Base-by-base conservation (phyloP, 257 asterid species). In the Fraxinus americana region DNA sequence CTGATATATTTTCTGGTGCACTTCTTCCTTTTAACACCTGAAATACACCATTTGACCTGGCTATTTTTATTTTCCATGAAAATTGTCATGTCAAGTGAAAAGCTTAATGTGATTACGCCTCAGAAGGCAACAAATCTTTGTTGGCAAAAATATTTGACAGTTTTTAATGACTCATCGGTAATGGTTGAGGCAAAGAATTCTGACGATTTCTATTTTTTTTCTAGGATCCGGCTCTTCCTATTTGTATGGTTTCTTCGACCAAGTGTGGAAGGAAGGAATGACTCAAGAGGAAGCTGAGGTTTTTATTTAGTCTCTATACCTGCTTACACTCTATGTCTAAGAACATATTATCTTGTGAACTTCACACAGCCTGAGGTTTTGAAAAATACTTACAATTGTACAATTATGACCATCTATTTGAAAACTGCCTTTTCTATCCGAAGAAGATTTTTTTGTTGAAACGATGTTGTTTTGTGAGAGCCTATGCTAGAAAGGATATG, bases 211-310 rank as follows among this genome's bases (percentile, higher is more conserved):
- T 48, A 34, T 34, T 34, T 7, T 1, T 70, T 48, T 78, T 27
- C 27, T 84, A 89, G 97, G 97, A 73, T 92, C 97, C 41, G 95
- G 97, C 23, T 92, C 97, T 9, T 68, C 90, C 6, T 92, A 92
- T 80, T 83, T 92, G 83, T n/a, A 57, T 57, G 66, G 12, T 57
- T 57, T 57, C 66, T 57, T 57, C 7, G 66, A 57, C 25, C 93
- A 92, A 85, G 93, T 73, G 27, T 92, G 97, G 97, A 91, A 77
- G 85, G 95, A 85, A 87, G 97, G 95, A 63, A 92, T 92, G 95
- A 88, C 92, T 41, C 91, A 70, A 77, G 92, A 90, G 61, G 97
- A 92, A 81, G 95, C 97, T 78, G 95, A 92, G 97, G 97, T 92
- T 78, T 80, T 89, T 83, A 71, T 75, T 13, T 13, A 54, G 27